phyloP scores from a whole-genome alignment of 805 yeast species.

The Lipomyces chichibuensis region DNA sequence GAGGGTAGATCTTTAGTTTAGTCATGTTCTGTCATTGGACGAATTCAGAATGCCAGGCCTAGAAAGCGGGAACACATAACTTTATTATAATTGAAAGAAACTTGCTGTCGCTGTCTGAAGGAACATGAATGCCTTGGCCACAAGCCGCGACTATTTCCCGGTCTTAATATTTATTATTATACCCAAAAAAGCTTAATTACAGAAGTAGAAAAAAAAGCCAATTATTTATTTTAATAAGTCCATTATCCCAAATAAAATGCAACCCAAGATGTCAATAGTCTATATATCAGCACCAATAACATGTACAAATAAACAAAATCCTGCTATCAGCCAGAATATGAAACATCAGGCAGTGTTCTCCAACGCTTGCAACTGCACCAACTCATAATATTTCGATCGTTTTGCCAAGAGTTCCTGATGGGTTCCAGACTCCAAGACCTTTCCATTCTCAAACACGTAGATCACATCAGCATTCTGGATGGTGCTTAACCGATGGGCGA shows the following conservation, averaged over 20 bases:
- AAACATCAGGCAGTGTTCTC: slow-evolving; percentile 38
- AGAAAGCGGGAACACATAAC: too few relatives aligned
- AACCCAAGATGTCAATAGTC: background rate
- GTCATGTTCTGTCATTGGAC: too few relatives aligned
- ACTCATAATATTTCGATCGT: slow-evolving; percentile 47
- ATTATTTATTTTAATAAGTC: background rate
- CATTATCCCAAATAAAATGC: background rate
- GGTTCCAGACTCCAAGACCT: slow-evolving; percentile 56
- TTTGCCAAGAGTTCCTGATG: slow-evolving; percentile 50
- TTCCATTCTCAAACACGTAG: slow-evolving; percentile 57
- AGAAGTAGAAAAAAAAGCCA: too few relatives aligned
- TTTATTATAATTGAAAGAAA: too few relatives aligned
- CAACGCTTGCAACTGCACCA: slow-evolving; percentile 50
- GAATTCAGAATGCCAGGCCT: too few relatives aligned
- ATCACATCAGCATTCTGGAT: slow-evolving; percentile 58
- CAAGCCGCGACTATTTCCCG: too few relatives aligned
- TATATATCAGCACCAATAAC: background rate
- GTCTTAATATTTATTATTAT: too few relatives aligned
- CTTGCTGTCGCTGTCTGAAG: too few relatives aligned
- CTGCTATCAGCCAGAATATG: background rate
- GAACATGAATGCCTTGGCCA: too few relatives aligned
- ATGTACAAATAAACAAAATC: background rate
- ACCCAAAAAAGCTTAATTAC: too few relatives aligned
- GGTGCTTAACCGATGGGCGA: slow-evolving; percentile 73
- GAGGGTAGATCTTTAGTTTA: too few relatives aligned